Evolutionary conservation across 306 rosid genomes (phyloP).

Genomic region (Urtica urens): DNA sequence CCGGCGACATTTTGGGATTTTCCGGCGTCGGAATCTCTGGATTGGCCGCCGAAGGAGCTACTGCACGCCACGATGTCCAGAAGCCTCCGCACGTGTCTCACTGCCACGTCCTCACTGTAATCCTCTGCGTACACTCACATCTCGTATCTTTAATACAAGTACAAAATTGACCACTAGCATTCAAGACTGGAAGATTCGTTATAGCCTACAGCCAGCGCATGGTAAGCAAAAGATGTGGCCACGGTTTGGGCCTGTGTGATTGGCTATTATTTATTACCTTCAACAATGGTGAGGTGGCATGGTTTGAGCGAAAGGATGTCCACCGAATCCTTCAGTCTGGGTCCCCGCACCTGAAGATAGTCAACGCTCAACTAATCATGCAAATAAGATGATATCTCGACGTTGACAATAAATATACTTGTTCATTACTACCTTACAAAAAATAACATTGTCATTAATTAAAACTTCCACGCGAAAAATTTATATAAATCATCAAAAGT

Average conservation of each 20-base stretch:
- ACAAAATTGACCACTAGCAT: no score
- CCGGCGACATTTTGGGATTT: slow-evolving; percentile 8
- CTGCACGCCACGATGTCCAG: slow-evolving; percentile 78
- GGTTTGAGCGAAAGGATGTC: slow-evolving; percentile 81
- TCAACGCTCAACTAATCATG: no score
- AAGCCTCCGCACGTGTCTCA: slow-evolving; percentile 70
- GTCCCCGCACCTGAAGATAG: slow-evolving; percentile 54
- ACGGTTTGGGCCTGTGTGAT: neutral
- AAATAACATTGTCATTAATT: no score
- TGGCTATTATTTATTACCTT: slow-evolving; percentile 35
- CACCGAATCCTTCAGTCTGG: slow-evolving; percentile 53
- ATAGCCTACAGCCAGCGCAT: slow-evolving; percentile 5
- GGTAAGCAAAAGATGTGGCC: neutral
- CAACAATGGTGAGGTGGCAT: slow-evolving; percentile 53
- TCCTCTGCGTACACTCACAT: slow-evolving; percentile 41
- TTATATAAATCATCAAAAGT: no score
- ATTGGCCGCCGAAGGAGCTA: slow-evolving; percentile 43
- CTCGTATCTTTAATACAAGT: no score
- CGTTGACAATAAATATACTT: no score
- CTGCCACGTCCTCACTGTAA: slow-evolving; percentile 60
- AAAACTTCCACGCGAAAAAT: no score
- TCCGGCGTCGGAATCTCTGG: slow-evolving; percentile 12
- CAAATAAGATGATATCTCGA: no score
- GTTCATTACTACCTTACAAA: no score
- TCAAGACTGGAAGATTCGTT: neutral